Evolutionary conservation across 1,284 basidiomycete genomes (phyloP), one percentile per base, ranked within the genome.

Genomic region (Ganoderma lucidum): DNA sequence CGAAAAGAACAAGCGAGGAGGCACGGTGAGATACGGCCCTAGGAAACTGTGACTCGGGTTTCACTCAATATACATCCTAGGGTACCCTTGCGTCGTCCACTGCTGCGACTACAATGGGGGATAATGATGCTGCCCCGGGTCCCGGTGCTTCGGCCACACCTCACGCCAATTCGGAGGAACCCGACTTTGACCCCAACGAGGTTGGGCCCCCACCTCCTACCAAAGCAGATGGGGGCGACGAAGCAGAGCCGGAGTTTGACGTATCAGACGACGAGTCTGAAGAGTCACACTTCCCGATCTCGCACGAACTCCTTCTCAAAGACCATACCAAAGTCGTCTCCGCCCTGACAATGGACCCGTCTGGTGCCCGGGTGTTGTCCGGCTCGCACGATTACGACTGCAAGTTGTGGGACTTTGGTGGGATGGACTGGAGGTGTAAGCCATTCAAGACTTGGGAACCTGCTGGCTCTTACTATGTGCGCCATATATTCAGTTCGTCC

Each of bases 381-480:
- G 98, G 98, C 12, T 94, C 94, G 19, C 93, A 98, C 81, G 98
- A 99, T 82, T 99, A 99, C 78, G 95, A 97, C 80, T 93, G 94
- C 81, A 99, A 99, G 81, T 82, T 99, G 64, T 99, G 97, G 97
- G 98, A 99, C 81, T 99, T 99, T 82, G 98, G 97, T 76, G 98
- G 98, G 8, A 99, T 99, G 97, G 93, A 94, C 76, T 83, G 87
- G 72, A 87, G 93, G 76, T 88, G 90, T 80, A 94, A 94, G 79
- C 97, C 98, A 17, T 99, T 99, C 88, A 95, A 96, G 82, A 94
- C 89, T 72, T 99, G 95, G 88, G 96, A 99, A 80, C 95, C 96
- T 69, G 91, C 93, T 68, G 96, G 95, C 70, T 94, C 91, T 74
- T 98, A 99, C 82, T 92, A 97, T 83, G 96, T 96, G 78, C 66